A percentile compares a stretch with the other conserved stretches of the same genome.
phyloP scores from a whole-genome alignment of 768 basidiomycete genomes.

The Termitomyces sp. region DNA sequence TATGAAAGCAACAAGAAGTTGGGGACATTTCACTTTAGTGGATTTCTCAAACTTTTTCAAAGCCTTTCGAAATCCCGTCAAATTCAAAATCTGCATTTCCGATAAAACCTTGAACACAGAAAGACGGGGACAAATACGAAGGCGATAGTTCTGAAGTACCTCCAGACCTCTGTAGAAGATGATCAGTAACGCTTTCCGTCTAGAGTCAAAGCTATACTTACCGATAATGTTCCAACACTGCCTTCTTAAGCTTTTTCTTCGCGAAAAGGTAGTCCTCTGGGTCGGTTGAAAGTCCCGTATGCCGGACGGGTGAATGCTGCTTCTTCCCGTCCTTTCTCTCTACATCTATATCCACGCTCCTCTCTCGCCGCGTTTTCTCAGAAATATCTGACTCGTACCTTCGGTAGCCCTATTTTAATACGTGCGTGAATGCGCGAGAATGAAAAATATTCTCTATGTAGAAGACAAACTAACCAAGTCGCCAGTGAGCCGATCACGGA shows the following conservation, averaged over 20 bases:
- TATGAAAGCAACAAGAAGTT: not conserved
- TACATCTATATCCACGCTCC: conserved; percentile 1
- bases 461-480: not conserved
- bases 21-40: conserved; percentile 43
- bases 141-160: conserved; percentile 84
- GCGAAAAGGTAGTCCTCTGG: conserved; percentile 81
- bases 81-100: conserved; percentile 61
- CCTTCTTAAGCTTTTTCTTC: conserved; percentile 81
- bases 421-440: not conserved
- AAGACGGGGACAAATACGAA: conserved; percentile 24
- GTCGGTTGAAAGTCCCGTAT: conserved; percentile 30
- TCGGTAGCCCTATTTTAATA: not conserved
- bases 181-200: not conserved
- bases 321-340: conserved; percentile 2
- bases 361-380: not conserved
- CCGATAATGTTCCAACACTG: conserved; percentile 81
- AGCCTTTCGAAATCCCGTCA: conserved; percentile 85
- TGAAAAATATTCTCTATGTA: not conserved
- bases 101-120: not conserved
- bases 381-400: not conserved
- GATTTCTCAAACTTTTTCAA: conserved; percentile 83
- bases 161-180: conserved; percentile 57
- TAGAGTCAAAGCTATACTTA: conserved; percentile 18
- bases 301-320: conserved; percentile 4
- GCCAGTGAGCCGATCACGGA: not conserved